Conservation (phyloP, 1,139 yeast species). For the Hyphopichia pseudoburtonii region DNA sequence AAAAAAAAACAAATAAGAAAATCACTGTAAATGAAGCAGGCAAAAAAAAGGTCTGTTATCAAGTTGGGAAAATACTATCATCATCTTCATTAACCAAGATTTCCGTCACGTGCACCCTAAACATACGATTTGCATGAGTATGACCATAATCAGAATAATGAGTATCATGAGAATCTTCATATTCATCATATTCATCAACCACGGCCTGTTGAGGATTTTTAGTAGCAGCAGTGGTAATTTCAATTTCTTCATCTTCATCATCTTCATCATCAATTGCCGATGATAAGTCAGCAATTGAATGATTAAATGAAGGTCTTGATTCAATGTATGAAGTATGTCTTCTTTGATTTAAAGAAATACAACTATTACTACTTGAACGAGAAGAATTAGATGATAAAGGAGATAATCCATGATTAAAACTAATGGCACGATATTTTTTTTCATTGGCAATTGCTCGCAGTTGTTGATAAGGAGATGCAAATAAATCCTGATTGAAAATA, state of each 20-base stretch:
- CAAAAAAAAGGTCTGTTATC: background rate
- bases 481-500: constrained; percentile 70
- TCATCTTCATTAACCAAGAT: constrained; percentile 46
- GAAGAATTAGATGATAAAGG: constrained; percentile 2
- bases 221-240: background rate
- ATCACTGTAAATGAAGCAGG: too few species aligned
- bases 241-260: constrained; percentile 5
- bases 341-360: constrained; percentile 12
- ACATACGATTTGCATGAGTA: constrained; percentile 24
- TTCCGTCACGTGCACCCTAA: constrained; percentile 54
- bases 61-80: constrained; percentile 22
- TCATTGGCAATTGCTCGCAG: constrained; percentile 47
- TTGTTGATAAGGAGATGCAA: constrained; percentile 68
- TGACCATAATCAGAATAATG: constrained; percentile 16
- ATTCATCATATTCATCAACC: constrained; percentile 22
- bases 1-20: background rate
- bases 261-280: constrained; percentile 13
- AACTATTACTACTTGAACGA: background rate
- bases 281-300: constrained; percentile 1
- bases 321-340: constrained; percentile 37
- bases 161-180: constrained; percentile 19
- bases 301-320: constrained; percentile 24
- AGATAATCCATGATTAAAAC: constrained; percentile 16
- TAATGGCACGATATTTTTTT: constrained; percentile 26
- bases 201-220: constrained; percentile 9